A percentile compares a stretch with the other conserved stretches of the same genome.
phyloP scores from a whole-genome alignment of 2,329 filamentous ascomycete species.

The Teratosphaeria gauchensis region DNA sequence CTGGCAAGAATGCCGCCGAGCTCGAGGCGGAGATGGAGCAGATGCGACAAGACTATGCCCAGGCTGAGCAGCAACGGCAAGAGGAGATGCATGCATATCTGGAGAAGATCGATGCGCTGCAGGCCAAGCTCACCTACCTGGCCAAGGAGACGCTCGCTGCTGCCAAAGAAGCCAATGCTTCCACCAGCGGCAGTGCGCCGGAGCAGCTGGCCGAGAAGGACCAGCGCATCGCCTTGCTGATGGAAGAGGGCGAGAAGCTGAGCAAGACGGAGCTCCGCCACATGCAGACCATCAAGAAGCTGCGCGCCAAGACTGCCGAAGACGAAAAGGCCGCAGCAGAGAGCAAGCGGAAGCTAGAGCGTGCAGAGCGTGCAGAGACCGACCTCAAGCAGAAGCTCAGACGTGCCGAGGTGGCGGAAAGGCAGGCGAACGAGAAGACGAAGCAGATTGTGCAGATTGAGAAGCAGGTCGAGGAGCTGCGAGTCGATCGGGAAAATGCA shows the following conservation, averaged over 20 bases:
- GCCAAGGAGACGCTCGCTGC: slow-evolving; percentile 68
- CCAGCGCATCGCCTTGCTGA: slow-evolving; percentile 75
- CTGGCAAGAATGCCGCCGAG: slow-evolving; percentile 23
- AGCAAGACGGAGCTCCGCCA: slow-evolving; percentile 81
- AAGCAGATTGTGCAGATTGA: slow-evolving; percentile 54
- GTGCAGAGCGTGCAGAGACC: slow-evolving; percentile 55
- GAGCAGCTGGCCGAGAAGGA: slow-evolving; percentile 83
- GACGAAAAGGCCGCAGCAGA: slow-evolving; percentile 43
- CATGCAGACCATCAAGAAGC: slow-evolving; percentile 70
- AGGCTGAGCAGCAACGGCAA: slow-evolving; percentile 52
- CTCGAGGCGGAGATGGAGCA: slow-evolving; percentile 39
- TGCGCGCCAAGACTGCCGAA: slow-evolving; percentile 47
- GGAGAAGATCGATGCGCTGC: slow-evolving; percentile 83
- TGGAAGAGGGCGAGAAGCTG: slow-evolving; percentile 86
- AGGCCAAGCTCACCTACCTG: slow-evolving; percentile 83
- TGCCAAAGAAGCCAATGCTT: slow-evolving; percentile 58
- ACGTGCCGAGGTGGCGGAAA: slow-evolving; percentile 49
- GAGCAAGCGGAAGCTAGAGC: slow-evolving; percentile 50
- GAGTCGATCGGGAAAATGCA: slow-evolving; percentile 24
- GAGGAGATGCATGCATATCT: slow-evolving; percentile 76
- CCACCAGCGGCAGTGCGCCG: slow-evolving; percentile 57
- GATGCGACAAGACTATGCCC: slow-evolving; percentile 41
- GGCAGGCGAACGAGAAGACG: slow-evolving; percentile 47
- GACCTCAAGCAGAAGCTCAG: slow-evolving; percentile 53
- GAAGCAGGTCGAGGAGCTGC: slow-evolving; percentile 23